Evolutionary conservation across 495 filamentous ascomycete species (phyloP), one percentile per base, ranked within the genome.

Genomic region (Lindgomyces ingoldianus): DNA sequence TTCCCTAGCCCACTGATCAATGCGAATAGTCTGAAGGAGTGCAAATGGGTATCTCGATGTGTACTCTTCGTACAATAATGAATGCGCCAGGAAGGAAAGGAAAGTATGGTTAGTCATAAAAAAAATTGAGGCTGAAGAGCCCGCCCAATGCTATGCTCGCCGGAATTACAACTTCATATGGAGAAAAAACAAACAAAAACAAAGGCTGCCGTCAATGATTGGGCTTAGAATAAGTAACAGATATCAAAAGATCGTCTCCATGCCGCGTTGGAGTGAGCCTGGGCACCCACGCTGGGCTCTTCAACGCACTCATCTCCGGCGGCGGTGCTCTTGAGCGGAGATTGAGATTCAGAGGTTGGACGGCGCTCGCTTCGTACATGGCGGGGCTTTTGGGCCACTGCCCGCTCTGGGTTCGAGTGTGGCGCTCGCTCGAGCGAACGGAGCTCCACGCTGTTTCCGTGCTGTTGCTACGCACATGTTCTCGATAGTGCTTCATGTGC

Each of bases 211-310:
- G 12, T 58, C 22, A 57, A 33, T 48, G 51, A n/a, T 24, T 19
- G 11, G 45, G 54, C 26, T 65, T 58, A 11, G 60, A 56, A 49
- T 68, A 72, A 45, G 52, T 44, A 11, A 72, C 70, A 4, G 51
- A 60, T 19, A 72, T 70, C 16, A 70, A 65, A 30, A 77, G 45
- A 55, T 77, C 75, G 11, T 77, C 73, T 4, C 75, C 75, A 16
- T 67, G 51, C 19, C 70, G 50, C 25, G 59, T 70, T n/a, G 75
- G 75, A n/a, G 75, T 77, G 29, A 77, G 42, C 25, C 69, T 69
- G 10, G 75, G 74, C 27, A 71, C 71, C 75, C 74, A 76, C 9
- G 62, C 46, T 30, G 72, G 72, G 62, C 70, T 74, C 59, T 64
- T 72, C 60, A 74, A 21, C 45, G 46, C 51, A 26, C 53, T 52